Conservation (phyloP, 495 filamentous ascomycete species). For the Venustampulla echinocandica region DNA sequence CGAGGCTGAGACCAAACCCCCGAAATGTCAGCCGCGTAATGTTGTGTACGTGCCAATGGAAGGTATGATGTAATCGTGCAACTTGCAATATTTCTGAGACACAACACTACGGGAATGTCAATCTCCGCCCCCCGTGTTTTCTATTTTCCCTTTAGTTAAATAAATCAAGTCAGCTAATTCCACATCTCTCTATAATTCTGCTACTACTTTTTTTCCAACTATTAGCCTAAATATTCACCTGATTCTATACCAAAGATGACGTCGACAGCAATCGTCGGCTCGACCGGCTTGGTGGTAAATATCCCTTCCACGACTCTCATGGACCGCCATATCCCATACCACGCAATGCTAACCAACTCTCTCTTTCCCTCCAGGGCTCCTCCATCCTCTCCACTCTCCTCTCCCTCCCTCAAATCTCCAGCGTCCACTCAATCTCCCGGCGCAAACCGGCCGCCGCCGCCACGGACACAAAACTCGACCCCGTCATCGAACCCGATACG, state of each 20-base stretch:
- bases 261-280: slow-evolving; percentile 21
- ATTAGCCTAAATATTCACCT: neutral
- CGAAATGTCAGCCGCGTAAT: too few relatives aligned
- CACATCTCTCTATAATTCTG: too few relatives aligned
- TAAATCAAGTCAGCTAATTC: neutral
- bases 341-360: neutral
- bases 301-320: too few relatives aligned
- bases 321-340: neutral
- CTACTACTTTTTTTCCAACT: neutral
- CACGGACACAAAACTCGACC: slow-evolving; percentile 34
- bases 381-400: slow-evolving; percentile 44
- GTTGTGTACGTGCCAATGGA: too few relatives aligned
- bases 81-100: too few relatives aligned
- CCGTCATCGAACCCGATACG: slow-evolving; percentile 26
- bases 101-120: too few relatives aligned
- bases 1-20: too few relatives aligned
- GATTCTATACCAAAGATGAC: slow-evolving; percentile 8
- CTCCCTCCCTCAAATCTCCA: slow-evolving; percentile 19
- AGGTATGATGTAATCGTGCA: too few relatives aligned
- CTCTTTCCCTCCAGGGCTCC: too few relatives aligned
- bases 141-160: neutral
- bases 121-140: too few relatives aligned
- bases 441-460: slow-evolving; percentile 22
- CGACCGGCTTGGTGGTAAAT: slow-evolving; percentile 21
- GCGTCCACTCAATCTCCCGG: slow-evolving; percentile 31